Conservation (phyloP, 1,284 basidiomycete species). For the Microstroma glucosiphilum region DNA sequence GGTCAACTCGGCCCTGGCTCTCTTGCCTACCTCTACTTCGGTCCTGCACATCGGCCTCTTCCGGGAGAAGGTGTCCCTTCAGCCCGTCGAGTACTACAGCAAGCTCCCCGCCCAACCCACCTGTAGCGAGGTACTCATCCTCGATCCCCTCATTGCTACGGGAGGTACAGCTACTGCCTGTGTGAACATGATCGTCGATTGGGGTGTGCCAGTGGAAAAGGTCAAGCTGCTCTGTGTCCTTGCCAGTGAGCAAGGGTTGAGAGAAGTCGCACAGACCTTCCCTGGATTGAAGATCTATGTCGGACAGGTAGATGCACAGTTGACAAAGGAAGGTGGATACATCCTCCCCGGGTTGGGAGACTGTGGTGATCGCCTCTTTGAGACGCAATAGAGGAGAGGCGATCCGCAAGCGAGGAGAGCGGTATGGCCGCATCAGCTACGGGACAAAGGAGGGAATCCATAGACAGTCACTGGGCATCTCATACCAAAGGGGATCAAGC, state of each 20-base stretch:
- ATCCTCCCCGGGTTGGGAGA: not conserved
- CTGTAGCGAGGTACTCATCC: slow-evolving; percentile 73
- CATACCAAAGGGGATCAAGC: too few relatives aligned
- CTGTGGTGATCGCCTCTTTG: not conserved
- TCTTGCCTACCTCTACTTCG: slow-evolving; percentile 72
- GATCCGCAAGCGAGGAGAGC: too few relatives aligned
- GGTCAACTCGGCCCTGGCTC: slow-evolving; percentile 59
- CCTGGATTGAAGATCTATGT: slow-evolving; percentile 70
- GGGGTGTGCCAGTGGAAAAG: slow-evolving; percentile 52
- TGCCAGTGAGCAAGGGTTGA: slow-evolving; percentile 69
- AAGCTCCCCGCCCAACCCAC: slow-evolving; percentile 74
- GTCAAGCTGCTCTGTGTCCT: slow-evolving; percentile 80
- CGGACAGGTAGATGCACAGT: not conserved
- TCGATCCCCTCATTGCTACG: slow-evolving; percentile 85
- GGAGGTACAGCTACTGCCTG: slow-evolving; percentile 72
- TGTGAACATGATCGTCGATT: slow-evolving; percentile 45
- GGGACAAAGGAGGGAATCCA: too few relatives aligned
- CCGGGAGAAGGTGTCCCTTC: slow-evolving; percentile 79
- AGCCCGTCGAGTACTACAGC: slow-evolving; percentile 67
- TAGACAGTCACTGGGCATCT: too few relatives aligned
- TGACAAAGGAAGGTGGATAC: not conserved
- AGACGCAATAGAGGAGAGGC: not conserved
- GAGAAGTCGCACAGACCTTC: slow-evolving; percentile 62
- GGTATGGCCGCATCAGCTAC: too few relatives aligned
- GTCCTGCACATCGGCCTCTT: slow-evolving; percentile 87